Conservation (phyloP, 768 basidiomycete genomes). For the Russula foetens region DNA sequence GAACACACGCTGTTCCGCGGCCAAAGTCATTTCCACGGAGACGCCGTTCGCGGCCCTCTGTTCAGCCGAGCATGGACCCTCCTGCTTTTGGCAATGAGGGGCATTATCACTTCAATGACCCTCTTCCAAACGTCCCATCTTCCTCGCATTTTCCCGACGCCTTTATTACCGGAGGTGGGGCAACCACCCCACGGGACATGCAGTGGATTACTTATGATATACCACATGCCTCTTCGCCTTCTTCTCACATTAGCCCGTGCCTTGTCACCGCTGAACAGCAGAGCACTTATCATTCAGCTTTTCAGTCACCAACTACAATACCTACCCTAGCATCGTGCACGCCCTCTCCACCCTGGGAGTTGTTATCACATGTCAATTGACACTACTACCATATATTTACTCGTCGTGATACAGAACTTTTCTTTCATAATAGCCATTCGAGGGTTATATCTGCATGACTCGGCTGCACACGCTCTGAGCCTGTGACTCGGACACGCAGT, state of each 20-base stretch:
- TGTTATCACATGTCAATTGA: neutral
- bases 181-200: neutral
- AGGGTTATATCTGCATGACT: too few relatives aligned
- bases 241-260: neutral
- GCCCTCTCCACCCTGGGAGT: neutral
- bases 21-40: slow-evolving; percentile 27
- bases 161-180: neutral
- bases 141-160: neutral
- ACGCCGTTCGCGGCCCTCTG: neutral
- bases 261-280: neutral
- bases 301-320: neutral
- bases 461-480: too few relatives aligned
- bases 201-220: neutral
- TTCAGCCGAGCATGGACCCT: neutral
- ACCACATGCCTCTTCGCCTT: neutral
- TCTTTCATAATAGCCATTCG: too few relatives aligned
- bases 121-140: neutral
- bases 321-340: neutral
- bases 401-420: neutral
- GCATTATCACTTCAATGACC: neutral
- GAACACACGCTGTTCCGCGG: slow-evolving; percentile 66
- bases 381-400: neutral
- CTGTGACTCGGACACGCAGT: too few relatives aligned
- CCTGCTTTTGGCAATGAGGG: neutral
- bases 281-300: neutral